Evolutionary conservation across 106 monocot genomes (phyloP), one percentile per base, ranked within the genome.

Genomic region (Platanthera guangdongensis): DNA sequence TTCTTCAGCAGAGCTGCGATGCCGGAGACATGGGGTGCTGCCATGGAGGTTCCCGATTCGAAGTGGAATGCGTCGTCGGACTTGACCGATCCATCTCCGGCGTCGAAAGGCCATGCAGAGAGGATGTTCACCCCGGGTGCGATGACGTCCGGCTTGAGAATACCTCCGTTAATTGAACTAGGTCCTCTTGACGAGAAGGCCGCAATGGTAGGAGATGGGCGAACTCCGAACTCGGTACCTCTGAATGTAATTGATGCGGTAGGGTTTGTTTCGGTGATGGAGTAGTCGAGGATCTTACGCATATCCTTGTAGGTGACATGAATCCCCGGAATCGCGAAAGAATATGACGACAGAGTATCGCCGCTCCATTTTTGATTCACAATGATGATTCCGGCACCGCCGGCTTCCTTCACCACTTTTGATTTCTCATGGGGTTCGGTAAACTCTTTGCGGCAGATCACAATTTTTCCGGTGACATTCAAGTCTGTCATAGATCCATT

Each of bases 381-480:
- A 51, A 82, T 1, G 13, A 88, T 71, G 70, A 84, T 82, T 14
- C 80, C 87, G 4, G 71, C 79, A 0, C 84, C 87, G 1, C 87
- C 82, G 8, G 84, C 82, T 4, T 55, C 32, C 64, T 80, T 84
- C 14, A 84, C 87, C 4, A 60, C 22, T 4, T 19, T n/a, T 1
- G 82, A 74, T 49, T 74, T 82, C 30, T 79, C 79, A 0, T 14
- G 14, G 0, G 5, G 25, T 2, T 5, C 18, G 0, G 50, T 74
- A 6, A 53, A 0, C 7, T 51, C 77, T 0, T 4, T 15, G 45
- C 75, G n/a, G 22, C 87, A 88, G 2, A 87, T 4, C 5, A 87
- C 84, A 7, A 84, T 53, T 69, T 82, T 87, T 0, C 87, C 87
- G 7, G 13, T 16, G 0, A 84, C 47, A 30, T 79, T 52, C 19